Evolutionary conservation across 164 flowering plant species (phyloP), one percentile per base, ranked within the genome.

Genomic region (Magnolia kwangsiensis): DNA sequence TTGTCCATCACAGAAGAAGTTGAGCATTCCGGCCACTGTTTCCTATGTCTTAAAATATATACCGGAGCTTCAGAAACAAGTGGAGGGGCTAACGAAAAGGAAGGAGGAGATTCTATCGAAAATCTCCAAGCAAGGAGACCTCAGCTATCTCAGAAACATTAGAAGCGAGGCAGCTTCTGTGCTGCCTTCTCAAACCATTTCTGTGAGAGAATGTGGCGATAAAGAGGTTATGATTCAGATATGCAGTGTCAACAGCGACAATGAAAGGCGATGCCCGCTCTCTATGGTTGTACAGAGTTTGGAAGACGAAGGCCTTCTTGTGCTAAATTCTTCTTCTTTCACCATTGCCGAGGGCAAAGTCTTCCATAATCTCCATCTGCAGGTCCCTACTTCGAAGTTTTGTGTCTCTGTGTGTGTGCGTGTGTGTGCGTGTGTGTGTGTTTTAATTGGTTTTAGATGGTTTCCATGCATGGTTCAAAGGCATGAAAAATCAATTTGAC

Each of bases 21-120:
- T 84, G 73, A 91, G 92, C 78, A 86, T 89, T 75, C 92, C 96
- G 5, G 73, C 80, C 2, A 91, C 91, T 7, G 80, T 91, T 16
- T 80, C 92, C 2, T 79, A 78, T 0, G 89, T 80, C 23, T 66
- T 88, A 31, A 88, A 88, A 58, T 91, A 90, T 86, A 88, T 91
- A 63, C 91, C 93, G 0, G 90, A 89, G 80, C 81, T 89, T 71
- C 89, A 89, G 67, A 78, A 82, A 45, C 85, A 90, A 82, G 87
- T 90, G 37, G 87, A 86, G 74, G 80, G 72, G 49, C 82, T 89
- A 49, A 18, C 50, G 11, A 51, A 79, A 55, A 84, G 77, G 78
- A 89, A 87, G 63, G 85, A 87, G 74, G 85, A 85, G 75, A 78
- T 88, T 11, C 55, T 82, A 16, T 73, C 85, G 77, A 80, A 74